These are phyloP conservation scores for Kwoniella pini DNA, from an alignment of 768 basidiomycete genomes.

Conservation along the genomic window DNA sequence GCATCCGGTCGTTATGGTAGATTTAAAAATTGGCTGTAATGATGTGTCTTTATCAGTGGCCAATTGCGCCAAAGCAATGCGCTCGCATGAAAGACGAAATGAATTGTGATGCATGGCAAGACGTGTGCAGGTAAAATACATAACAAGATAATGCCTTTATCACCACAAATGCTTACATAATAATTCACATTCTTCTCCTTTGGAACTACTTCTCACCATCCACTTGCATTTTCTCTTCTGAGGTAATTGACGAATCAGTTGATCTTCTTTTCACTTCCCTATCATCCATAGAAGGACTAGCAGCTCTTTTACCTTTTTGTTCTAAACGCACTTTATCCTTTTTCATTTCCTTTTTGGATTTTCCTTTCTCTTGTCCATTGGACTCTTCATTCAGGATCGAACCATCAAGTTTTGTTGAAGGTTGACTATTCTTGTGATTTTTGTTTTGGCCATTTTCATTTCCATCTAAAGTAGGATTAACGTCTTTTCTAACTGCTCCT, in stretches of 20 bases:
- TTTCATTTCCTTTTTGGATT: conserved; percentile 11
- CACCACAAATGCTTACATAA: too few relatives aligned
- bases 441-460: neutral
- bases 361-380: neutral
- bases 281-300: neutral
- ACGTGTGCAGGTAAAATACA: too few relatives aligned
- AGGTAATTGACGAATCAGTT: neutral
- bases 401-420: neutral
- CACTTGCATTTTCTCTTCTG: neutral
- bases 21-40: too few relatives aligned
- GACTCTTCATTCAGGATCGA: neutral
- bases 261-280: conserved; percentile 8
- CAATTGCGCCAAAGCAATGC: too few relatives aligned
- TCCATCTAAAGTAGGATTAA: conserved; percentile 25
- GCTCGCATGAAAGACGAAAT: too few relatives aligned
- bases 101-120: too few relatives aligned
- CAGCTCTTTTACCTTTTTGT: conserved; percentile 4
- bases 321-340: neutral
- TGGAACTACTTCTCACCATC: too few relatives aligned
- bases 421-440: neutral
- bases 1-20: too few relatives aligned
- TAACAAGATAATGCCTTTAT: too few relatives aligned
- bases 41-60: too few relatives aligned
- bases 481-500: conserved; percentile 16
- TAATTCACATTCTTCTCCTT: too few relatives aligned